Conservation (phyloP, 192 early-diverging fungal genomes). For the Linnemannia zychae region DNA sequence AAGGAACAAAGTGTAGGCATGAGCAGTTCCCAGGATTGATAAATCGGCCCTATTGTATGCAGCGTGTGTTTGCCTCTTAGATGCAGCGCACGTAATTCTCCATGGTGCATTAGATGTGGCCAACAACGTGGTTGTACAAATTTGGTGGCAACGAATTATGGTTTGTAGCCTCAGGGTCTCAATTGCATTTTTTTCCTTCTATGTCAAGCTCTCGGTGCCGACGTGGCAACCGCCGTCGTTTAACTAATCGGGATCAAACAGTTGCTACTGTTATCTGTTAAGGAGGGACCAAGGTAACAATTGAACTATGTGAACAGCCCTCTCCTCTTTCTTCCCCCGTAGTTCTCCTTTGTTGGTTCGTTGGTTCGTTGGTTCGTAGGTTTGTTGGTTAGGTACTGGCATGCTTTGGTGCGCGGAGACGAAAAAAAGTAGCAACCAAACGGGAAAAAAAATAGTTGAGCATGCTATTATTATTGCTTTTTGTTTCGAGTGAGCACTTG, state of each 20-base stretch:
- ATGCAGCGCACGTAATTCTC: not conserved
- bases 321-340: not conserved
- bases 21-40: not conserved
- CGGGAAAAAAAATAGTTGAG: conserved; percentile 8
- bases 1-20: not conserved
- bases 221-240: not conserved
- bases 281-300: not conserved
- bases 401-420: no score
- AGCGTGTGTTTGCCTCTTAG: not conserved
- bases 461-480: conserved; percentile 10
- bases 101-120: not conserved
- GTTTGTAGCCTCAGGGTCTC: not conserved
- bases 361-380: not conserved
- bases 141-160: not conserved
- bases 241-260: not conserved
- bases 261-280: not conserved
- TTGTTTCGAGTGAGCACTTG: conserved; percentile 8
- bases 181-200: not conserved
- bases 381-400: not conserved
- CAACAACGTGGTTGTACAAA: not conserved
- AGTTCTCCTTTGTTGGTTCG: not conserved
- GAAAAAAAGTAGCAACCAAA: not conserved
- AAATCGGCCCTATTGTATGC: not conserved
- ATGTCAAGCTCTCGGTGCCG: not conserved
- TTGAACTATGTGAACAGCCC: not conserved